Conservation (phyloP, 163 green algal genomes). For the Volvox carteri region DNA sequence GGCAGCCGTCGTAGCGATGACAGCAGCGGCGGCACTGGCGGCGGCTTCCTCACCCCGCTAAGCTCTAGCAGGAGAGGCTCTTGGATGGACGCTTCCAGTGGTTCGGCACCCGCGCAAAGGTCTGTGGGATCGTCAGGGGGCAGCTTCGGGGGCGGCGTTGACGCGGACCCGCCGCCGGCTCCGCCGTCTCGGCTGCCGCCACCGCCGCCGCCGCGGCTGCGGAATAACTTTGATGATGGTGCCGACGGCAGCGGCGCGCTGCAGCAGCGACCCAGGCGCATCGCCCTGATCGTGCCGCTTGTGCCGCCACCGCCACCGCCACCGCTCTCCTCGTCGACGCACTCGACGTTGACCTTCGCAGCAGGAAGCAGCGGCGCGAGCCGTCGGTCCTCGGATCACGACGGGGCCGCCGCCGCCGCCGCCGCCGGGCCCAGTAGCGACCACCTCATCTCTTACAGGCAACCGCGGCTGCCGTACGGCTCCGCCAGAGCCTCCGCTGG, state of each 20-base stretch:
- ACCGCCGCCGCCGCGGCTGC: background rate
- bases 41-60: background rate
- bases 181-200: background rate
- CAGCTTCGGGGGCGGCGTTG: background rate
- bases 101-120: background rate
- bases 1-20: background rate
- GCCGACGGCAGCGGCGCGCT: background rate
- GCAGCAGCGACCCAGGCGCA: slow-evolving; percentile 17
- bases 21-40: background rate
- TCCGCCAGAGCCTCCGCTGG: too few relatives aligned
- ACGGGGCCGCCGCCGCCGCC: too few relatives aligned
- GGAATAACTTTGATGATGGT: background rate
- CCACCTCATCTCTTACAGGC: background rate
- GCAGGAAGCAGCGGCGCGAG: background rate
- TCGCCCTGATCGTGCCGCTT: slow-evolving; percentile 42
- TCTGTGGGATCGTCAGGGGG: background rate
- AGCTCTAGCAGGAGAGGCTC: background rate
- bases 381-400: background rate
- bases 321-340: background rate
- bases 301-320: background rate
- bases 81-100: background rate
- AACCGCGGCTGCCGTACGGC: background rate
- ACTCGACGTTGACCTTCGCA: background rate
- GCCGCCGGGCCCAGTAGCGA: too few relatives aligned
- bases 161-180: background rate